These are phyloP conservation scores for Penicillium ucsense DNA, from an alignment of 495 filamentous ascomycete genomes.

Conservation along the genomic window DNA sequence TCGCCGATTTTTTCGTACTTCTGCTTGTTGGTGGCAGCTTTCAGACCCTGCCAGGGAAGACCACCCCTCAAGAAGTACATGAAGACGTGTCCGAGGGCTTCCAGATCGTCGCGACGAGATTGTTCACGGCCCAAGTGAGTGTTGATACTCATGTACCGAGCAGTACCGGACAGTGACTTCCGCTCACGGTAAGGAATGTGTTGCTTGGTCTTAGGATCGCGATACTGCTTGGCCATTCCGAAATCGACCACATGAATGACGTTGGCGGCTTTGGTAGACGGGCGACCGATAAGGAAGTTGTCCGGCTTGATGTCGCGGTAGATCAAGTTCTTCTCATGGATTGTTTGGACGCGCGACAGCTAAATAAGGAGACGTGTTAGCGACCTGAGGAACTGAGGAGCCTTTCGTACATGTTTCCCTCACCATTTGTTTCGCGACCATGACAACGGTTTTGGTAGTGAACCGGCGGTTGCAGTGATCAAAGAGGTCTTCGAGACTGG, in stretches of 20 bases:
- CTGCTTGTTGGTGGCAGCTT: slow-evolving; percentile 99
- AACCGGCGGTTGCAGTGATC: slow-evolving; percentile 96
- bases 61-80: slow-evolving; percentile 98
- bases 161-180: slow-evolving; percentile 94
- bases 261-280: slow-evolving; percentile 83
- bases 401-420: no score
- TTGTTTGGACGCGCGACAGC: slow-evolving; percentile 97
- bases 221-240: slow-evolving; percentile 99
- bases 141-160: slow-evolving; percentile 99
- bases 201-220: slow-evolving; percentile 98
- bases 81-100: slow-evolving; percentile 95
- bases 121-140: slow-evolving; percentile 96
- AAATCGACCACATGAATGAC: slow-evolving; percentile 99
- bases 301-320: slow-evolving; percentile 99
- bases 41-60: slow-evolving; percentile 95
- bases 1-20: slow-evolving; percentile 99
- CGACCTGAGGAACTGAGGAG: background rate
- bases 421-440: slow-evolving; percentile 99
- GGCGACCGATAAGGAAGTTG: slow-evolving; percentile 98
- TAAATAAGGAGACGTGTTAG: slow-evolving; percentile 23
- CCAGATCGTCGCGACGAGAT: slow-evolving; percentile 90
- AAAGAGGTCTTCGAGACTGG: slow-evolving; percentile 94
- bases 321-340: slow-evolving; percentile 99
- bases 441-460: slow-evolving; percentile 93
- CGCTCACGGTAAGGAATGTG: slow-evolving; percentile 98